Conservation (phyloP, 768 basidiomycete genomes). For the Boletus pseudo-olivaceus region DNA sequence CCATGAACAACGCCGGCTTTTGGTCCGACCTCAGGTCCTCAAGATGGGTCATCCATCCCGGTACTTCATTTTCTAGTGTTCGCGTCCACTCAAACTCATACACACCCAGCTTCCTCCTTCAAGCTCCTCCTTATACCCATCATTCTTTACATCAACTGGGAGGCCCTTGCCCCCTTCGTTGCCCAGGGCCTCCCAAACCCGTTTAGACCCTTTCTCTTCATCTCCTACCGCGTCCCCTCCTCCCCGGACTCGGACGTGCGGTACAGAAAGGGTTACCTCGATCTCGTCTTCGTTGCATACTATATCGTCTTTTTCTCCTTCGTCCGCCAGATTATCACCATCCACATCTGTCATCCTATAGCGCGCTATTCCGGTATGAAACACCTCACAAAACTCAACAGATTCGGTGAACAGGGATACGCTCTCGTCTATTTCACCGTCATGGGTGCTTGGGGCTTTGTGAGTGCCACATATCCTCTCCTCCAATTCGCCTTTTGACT, state of each 20-base stretch:
- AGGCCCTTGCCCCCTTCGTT: slow-evolving; percentile 47
- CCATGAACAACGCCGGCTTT: slow-evolving; percentile 27
- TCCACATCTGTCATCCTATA: slow-evolving; percentile 62
- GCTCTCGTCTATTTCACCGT: slow-evolving; percentile 74
- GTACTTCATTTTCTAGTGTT: slow-evolving; percentile 31
- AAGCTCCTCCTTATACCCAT: slow-evolving; percentile 61
- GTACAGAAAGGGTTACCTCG: slow-evolving; percentile 71
- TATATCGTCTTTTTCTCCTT: slow-evolving; percentile 89
- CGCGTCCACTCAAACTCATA: not conserved
- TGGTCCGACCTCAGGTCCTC: slow-evolving; percentile 50
- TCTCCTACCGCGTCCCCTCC: slow-evolving; percentile 59
- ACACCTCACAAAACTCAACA: slow-evolving; percentile 60
- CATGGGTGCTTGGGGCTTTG: slow-evolving; percentile 74
- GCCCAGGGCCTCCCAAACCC: slow-evolving; percentile 60
- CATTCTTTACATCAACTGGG: slow-evolving; percentile 64
- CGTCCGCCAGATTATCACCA: slow-evolving; percentile 69
- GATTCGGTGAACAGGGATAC: slow-evolving; percentile 93
- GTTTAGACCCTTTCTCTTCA: slow-evolving; percentile 65
- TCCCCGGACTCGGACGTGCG: slow-evolving; percentile 53
- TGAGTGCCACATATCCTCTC: slow-evolving; percentile 36
- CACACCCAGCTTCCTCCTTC: slow-evolving; percentile 52
- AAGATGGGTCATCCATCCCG: slow-evolving; percentile 73
- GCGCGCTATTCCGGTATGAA: slow-evolving; percentile 71
- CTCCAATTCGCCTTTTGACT: not conserved
- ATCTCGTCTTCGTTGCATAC: slow-evolving; percentile 77